Percentiles rank a stretch among this genome's conserved stretches.
phyloP scores from a whole-genome alignment of 192 early-diverging fungal genomes.

The Gorgonomyces haynaldii region DNA sequence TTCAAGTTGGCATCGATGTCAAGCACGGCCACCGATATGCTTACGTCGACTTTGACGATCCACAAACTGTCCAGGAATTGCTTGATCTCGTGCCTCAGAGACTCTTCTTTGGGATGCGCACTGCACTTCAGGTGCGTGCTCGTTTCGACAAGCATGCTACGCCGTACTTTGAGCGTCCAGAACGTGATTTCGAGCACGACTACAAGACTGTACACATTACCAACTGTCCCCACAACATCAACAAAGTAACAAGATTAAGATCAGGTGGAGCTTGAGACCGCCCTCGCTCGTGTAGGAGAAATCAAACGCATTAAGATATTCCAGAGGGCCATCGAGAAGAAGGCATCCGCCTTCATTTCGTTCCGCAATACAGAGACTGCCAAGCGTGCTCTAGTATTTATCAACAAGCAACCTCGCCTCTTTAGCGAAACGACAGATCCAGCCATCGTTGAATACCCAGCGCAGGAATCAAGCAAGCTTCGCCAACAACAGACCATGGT shows the following conservation, averaged over 20 bases:
- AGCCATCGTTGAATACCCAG: conserved; percentile 1
- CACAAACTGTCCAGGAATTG: neutral
- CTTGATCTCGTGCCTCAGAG: neutral
- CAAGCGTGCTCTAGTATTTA: neutral
- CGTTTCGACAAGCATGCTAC: neutral
- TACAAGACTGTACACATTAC: conserved; percentile 1
- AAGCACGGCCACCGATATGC: conserved; percentile 3
- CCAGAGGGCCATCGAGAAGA: conserved; percentile 4
- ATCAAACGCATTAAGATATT: conserved; percentile 4
- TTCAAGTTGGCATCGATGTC: conserved; percentile 2
- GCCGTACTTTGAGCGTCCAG: conserved; percentile 1
- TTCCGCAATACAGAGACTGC: neutral
- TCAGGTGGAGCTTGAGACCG: neutral
- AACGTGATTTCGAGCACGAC: neutral
- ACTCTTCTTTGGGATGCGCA: neutral
- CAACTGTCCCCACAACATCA: conserved; percentile 6
- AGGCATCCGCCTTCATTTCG: conserved; percentile 1
- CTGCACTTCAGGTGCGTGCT: neutral
- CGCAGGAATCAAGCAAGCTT: neutral
- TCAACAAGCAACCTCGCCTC: neutral
- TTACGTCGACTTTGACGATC: neutral
- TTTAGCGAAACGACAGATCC: conserved; percentile 7
- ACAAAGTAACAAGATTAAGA: neutral
- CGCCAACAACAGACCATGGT: neutral
- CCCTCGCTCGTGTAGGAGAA: neutral